Conservation (phyloP, 352 stramenopile species). For the Phytophthora cryptogea region DNA sequence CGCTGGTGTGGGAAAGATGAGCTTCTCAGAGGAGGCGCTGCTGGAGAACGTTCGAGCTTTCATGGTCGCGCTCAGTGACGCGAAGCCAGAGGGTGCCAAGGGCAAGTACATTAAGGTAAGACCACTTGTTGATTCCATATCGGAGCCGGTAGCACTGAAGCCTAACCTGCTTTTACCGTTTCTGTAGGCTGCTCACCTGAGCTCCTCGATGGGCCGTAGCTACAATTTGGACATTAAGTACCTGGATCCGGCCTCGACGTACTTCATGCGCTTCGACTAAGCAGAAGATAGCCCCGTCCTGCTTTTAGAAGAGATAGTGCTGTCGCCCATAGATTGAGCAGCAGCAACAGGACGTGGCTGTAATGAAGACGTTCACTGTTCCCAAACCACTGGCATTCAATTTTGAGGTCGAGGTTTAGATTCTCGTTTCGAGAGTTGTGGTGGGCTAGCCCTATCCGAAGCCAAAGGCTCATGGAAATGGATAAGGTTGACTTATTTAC, state of each 20-base stretch:
- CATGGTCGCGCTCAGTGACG: conserved; percentile 91
- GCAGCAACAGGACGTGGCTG: conserved; percentile 22
- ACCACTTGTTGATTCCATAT: background rate
- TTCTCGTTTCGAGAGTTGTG: too few species aligned
- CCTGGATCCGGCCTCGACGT: conserved; percentile 79
- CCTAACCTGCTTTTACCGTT: conserved; percentile 12
- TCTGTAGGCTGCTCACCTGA: conserved; percentile 72
- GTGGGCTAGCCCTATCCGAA: too few species aligned
- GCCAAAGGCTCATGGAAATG: too few species aligned
- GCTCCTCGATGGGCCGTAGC: conserved; percentile 85
- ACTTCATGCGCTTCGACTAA: conserved; percentile 89
- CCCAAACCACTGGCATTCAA: background rate
- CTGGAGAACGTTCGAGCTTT: conserved; percentile 93
- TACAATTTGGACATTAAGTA: conserved; percentile 85
- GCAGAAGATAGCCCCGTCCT: conserved; percentile 12
- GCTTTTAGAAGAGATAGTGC: conserved; percentile 32
- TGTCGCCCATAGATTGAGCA: conserved; percentile 10
- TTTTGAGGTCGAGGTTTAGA: too few species aligned
- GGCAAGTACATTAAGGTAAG: conserved; percentile 92
- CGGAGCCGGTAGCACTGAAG: background rate
- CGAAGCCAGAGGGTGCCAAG: conserved; percentile 93
- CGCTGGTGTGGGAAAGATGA: conserved; percentile 88
- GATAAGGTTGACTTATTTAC: too few species aligned
- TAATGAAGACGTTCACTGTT: conserved; percentile 23
- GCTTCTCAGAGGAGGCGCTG: conserved; percentile 89